Conservation (phyloP, 192 early-diverging fungal species). For the Entophlyctis luteolus region DNA sequence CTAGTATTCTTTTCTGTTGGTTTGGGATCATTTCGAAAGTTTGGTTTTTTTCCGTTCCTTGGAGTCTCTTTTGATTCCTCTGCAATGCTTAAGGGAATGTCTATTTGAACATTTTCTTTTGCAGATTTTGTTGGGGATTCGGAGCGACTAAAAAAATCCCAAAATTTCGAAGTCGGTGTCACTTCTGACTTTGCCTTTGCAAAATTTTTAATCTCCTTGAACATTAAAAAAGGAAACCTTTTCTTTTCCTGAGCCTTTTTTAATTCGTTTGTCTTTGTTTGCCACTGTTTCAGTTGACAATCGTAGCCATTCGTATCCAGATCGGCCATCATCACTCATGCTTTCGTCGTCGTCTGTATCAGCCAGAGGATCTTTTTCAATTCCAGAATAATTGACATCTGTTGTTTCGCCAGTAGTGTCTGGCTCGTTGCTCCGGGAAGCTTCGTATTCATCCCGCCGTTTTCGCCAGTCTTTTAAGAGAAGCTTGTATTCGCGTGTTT, state of each 20-base stretch:
- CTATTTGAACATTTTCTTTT: too few relatives aligned
- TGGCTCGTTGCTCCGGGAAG: not conserved
- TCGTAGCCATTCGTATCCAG: conserved; percentile 19
- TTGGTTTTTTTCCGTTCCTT: too few relatives aligned
- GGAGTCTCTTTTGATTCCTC: too few relatives aligned
- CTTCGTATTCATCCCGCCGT: conserved; percentile 9
- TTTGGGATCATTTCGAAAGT: too few relatives aligned
- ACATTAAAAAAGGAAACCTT: not conserved
- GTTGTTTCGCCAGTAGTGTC: not conserved
- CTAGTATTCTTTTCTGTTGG: too few relatives aligned
- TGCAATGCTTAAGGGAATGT: too few relatives aligned
- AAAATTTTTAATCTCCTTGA: not conserved
- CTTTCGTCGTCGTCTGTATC: conserved; percentile 6
- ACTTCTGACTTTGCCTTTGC: not conserved
- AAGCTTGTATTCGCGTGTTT: conserved; percentile 1
- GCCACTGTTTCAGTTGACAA: not conserved
- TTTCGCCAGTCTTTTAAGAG: conserved; percentile 16
- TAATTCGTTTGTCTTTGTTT: not conserved
- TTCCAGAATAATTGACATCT: not conserved
- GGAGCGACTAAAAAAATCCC: too few relatives aligned
- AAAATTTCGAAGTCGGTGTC: too few relatives aligned
- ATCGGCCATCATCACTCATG: conserved; percentile 11
- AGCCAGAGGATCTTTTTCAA: conserved; percentile 9
- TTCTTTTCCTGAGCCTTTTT: not conserved
- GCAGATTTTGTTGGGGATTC: too few relatives aligned